Percentiles rank a stretch among this genome's conserved stretches.
phyloP scores from a whole-genome alignment of 768 basidiomycete species.

The Amanita molliuscula region DNA sequence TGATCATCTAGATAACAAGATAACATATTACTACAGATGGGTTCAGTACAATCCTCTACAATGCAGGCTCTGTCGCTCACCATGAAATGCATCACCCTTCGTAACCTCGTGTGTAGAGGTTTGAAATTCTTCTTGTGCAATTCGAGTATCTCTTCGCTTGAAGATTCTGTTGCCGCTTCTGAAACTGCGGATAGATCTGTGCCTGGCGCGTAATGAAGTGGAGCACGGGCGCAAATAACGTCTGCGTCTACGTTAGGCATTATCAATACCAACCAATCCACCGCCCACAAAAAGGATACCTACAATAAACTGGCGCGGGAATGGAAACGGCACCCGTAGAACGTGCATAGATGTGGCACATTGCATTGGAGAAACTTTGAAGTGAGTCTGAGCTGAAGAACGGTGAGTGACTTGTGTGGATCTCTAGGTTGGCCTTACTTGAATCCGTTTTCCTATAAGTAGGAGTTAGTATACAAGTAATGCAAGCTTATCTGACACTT shows the following conservation, averaged over 20 bases:
- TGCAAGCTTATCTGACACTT: slow-evolving; percentile 9
- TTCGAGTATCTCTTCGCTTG: slow-evolving; percentile 31
- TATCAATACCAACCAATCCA: background rate
- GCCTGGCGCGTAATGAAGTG: slow-evolving; percentile 69
- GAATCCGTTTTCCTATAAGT: slow-evolving; percentile 41
- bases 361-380: slow-evolving; percentile 58
- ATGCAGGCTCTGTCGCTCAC: slow-evolving; percentile 12
- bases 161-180: slow-evolving; percentile 33
- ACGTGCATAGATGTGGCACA: slow-evolving; percentile 75
- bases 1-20: background rate
- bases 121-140: slow-evolving; percentile 44
- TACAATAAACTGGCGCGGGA: slow-evolving; percentile 79
- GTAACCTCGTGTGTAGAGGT: slow-evolving; percentile 43
- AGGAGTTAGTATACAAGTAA: background rate
- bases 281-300: slow-evolving; percentile 11
- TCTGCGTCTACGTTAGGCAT: slow-evolving; percentile 52
- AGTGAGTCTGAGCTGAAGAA: slow-evolving; percentile 47
- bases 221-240: slow-evolving; percentile 72
- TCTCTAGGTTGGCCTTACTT: slow-evolving; percentile 26
- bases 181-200: slow-evolving; percentile 45
- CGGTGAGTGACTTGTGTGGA: background rate
- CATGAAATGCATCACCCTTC: slow-evolving; percentile 51
- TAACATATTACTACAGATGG: background rate
- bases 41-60: background rate
- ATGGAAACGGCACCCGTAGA: slow-evolving; percentile 80